Conservation (phyloP, 2,329 filamentous ascomycete genomes). For the Pyricularia grisea region DNA sequence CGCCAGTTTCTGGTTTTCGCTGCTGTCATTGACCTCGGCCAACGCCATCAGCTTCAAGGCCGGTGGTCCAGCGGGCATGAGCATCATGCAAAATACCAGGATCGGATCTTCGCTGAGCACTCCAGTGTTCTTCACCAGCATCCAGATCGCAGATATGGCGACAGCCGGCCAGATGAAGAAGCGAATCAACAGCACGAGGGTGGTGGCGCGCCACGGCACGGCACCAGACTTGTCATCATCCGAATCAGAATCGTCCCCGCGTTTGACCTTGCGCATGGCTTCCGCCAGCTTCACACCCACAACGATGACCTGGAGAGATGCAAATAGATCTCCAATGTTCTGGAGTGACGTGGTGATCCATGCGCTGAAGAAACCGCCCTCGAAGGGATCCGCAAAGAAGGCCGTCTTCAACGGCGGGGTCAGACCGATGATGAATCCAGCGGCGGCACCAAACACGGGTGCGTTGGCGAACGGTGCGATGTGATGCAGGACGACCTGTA, state of each 20-base stretch:
- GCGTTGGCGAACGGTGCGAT: constrained; percentile 43
- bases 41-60: constrained; percentile 38
- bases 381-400: constrained; percentile 48
- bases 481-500: neutral
- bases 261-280: constrained; percentile 35
- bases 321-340: constrained; percentile 55
- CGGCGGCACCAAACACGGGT: constrained; percentile 48
- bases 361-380: constrained; percentile 56
- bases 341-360: constrained; percentile 55
- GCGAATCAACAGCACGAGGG: constrained; percentile 42
- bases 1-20: constrained; percentile 27
- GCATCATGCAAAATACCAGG: constrained; percentile 50
- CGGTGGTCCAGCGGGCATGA: constrained; percentile 36
- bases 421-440: constrained; percentile 51
- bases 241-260: constrained; percentile 6
- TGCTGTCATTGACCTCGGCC: constrained; percentile 30
- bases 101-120: constrained; percentile 49
- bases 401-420: constrained; percentile 47
- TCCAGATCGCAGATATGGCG: constrained; percentile 29
- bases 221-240: constrained; percentile 21
- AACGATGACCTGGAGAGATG: constrained; percentile 54
- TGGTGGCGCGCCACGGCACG: constrained; percentile 38
- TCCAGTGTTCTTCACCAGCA: constrained; percentile 39
- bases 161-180: constrained; percentile 52
- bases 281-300: constrained; percentile 57